Evolutionary conservation across 2,329 filamentous ascomycete genomes (phyloP), one percentile per base, ranked within the genome.

Genomic region (Botrytis elliptica): DNA sequence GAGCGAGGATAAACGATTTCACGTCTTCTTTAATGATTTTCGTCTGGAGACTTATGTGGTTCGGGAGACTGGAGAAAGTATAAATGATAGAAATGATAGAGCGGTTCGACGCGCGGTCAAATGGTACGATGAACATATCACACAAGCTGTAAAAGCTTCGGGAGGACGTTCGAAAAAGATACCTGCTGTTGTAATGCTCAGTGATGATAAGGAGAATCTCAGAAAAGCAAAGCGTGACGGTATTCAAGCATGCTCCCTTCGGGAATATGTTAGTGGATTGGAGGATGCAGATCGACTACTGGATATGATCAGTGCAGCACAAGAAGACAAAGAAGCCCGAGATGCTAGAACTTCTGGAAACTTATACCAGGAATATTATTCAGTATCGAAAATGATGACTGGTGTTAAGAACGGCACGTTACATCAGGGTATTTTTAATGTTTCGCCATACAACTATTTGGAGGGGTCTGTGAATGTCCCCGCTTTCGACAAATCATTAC

Each of bases 11-110:
- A 99, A 99, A 86, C 90, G 95, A 72, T 98, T 97, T 82, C 98
- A 98, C 81, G 93, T 99, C 70, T 99, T 99, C 82, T 98, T 98
- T 88, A 99, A 99, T 82, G 96, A 99, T 79, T 99, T 99, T 81
- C 89, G 95, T 70, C 86, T 95, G 57, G 97, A 99, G 83, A 99
- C 96, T 0, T 93, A 97, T 80, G 89, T 98, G 66, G 84, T 88
- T 42, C 88, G 96, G 75, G 88, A 91, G 33, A 83, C 87, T 9
- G 91, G 93, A 55, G 96, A 99, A 85, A 92, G 89, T 4, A 96
- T 99, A 83, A 99, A 99, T 81, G 96, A 99, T 82, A 89, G 96
- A 72, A 99, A 99, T 80, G 97, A 99, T 82, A 90, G 95, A 75
- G 94, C 96, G 63, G 93, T 99, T 44, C 88, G 96, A 66, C 89